Evolutionary conservation across 164 flowering plant genomes (phyloP), one percentile per base, ranked within the genome.

Genomic region (Amborella trichopoda): DNA sequence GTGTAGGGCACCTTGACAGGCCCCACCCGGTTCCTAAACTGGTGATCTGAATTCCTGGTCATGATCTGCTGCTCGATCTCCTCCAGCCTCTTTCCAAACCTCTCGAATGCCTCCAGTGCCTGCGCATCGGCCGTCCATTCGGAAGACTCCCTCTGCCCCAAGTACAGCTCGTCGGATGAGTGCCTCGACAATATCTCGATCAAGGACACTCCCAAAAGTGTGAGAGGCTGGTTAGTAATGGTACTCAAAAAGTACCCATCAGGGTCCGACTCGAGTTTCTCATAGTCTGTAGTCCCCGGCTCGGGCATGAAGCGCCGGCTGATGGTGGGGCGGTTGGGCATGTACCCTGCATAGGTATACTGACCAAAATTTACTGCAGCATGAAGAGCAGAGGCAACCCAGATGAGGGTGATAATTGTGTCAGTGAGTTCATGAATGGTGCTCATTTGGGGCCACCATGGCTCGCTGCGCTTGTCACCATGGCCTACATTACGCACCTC

Each of bases 321-420:
- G 8, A 73, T 61, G 4, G 91, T 79, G 2, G 95, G 97, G 4
- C 95, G 74, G 76, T 86, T 85, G 0, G 93, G 95, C 41, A 78
- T 76, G 72, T 70, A 85, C 8, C 97, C 93, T 2, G 83, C 95
- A 48, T 82, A 78, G 24, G 87, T 80, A 56, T 82, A 85, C 46
- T 85, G 95, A 16, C 97, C 95, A 23, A 80, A 89, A 58, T 84
- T 84, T 28, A 82, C 77, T 2, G 95, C 95, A 11, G 95, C 97
- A 24, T 84, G 95, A 48, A 84, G 82, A 38, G 93, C 97, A 23
- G 95, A 84, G 13, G 93, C 93, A 5, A 72, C 64, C 93, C 95
- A 89, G 48, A 82, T 82, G 53, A 82, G 75, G 26, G 58, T 80
- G 39, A 83, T 77, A 65, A 89, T 76, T 25, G 80, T 39, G 44